These are phyloP conservation scores for Syzygium grande DNA, from an alignment of 345 rosid species.

Conservation along the genomic window DNA sequence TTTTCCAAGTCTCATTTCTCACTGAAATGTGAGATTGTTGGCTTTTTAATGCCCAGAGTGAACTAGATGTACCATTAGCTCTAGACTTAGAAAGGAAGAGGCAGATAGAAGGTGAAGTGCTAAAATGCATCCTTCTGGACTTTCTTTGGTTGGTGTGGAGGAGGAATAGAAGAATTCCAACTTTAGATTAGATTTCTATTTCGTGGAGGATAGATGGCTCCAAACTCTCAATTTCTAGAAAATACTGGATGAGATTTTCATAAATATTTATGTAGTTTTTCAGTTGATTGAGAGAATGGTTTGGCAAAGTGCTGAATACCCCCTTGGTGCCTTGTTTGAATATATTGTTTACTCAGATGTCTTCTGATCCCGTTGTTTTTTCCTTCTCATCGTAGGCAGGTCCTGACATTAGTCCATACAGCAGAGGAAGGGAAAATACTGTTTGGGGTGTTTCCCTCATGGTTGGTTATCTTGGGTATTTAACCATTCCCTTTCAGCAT, in stretches of 20 bases:
- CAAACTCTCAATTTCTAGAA: background rate
- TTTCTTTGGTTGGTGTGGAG: background rate
- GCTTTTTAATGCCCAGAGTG: background rate
- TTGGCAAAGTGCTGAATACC: background rate
- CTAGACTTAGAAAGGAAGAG: background rate
- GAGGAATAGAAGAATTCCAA: background rate
- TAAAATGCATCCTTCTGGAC: background rate
- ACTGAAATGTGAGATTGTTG: background rate
- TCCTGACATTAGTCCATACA: conserved; percentile 69
- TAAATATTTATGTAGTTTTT: background rate
- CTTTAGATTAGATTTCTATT: background rate
- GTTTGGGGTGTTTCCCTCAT: conserved; percentile 89
- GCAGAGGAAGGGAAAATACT: conserved; percentile 85
- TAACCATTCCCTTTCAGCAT: conserved; percentile 5
- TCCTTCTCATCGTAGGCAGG: conserved; percentile 52
- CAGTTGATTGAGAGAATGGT: background rate
- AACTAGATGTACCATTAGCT: background rate
- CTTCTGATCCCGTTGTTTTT: background rate
- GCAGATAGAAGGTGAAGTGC: background rate
- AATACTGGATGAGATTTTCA: background rate
- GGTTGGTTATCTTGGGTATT: conserved; percentile 93
- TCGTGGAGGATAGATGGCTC: background rate
- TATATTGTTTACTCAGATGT: background rate
- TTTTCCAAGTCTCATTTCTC: background rate
- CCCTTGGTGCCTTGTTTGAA: background rate